These are phyloP conservation scores for Podaxis sp. DNA, from an alignment of 768 basidiomycete species.

Conservation along the genomic window DNA sequence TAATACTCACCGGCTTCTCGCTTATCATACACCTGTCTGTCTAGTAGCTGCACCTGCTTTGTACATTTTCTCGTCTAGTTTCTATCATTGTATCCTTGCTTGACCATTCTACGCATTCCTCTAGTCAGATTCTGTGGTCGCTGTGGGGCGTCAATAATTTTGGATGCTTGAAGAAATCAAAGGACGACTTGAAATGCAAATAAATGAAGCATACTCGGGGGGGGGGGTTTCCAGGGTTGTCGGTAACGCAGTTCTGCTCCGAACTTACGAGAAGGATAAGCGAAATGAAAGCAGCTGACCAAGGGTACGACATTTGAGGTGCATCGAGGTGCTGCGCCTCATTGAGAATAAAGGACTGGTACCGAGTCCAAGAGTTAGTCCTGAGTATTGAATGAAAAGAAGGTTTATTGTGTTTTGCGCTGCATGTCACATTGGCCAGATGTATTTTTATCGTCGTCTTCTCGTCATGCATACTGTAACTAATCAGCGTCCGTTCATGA, in stretches of 20 bases:
- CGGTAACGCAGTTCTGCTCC: background rate
- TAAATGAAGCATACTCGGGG: background rate
- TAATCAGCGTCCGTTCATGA: background rate
- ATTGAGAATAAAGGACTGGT: background rate
- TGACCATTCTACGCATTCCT: background rate
- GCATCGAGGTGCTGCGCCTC: background rate
- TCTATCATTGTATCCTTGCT: background rate
- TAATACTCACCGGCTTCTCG: slow-evolving; percentile 2
- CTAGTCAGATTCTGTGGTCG: background rate
- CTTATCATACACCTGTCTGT: background rate
- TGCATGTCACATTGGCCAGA: background rate
- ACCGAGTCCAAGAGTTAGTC: background rate
- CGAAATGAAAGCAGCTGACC: background rate
- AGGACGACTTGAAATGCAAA: background rate
- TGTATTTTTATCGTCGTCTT: background rate
- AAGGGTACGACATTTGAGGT: background rate
- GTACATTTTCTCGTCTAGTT: background rate
- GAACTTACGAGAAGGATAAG: background rate
- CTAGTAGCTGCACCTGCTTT: background rate
- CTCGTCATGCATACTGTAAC: slow-evolving; percentile 6
- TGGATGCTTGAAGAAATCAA: background rate
- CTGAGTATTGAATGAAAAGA: background rate
- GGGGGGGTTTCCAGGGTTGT: background rate
- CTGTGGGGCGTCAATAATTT: background rate
- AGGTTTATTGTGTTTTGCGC: background rate